Evolutionary conservation across 202 grass and related monocot species (phyloP).

Genomic region (Miscanthus sacchariflorus): DNA sequence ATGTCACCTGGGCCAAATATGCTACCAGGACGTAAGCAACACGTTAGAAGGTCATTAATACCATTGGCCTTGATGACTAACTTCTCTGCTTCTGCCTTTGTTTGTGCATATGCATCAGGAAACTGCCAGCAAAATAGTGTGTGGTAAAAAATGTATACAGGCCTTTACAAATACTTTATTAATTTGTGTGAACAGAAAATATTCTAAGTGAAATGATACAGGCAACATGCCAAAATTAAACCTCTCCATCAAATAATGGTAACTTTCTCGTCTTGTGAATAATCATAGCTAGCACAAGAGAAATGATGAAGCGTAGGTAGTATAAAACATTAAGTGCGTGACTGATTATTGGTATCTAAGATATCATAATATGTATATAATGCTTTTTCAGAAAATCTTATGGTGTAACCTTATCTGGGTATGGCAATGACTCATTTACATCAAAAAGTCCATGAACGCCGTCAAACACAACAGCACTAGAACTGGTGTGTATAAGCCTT

Average conservation of each 20-base stretch:
- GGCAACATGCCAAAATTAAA: not conserved
- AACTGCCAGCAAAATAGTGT: slow-evolving; percentile 44
- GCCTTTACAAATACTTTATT: not conserved
- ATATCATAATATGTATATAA: not conserved
- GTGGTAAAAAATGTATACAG: not conserved
- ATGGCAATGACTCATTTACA: slow-evolving; percentile 61
- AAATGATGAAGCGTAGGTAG: too few species aligned
- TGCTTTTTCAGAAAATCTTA: not conserved
- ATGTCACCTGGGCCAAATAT: too few species aligned
- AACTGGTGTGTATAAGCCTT: slow-evolving; percentile 79
- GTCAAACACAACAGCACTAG: slow-evolving; percentile 67
- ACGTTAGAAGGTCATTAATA: slow-evolving; percentile 28
- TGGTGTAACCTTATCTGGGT: slow-evolving; percentile 64
- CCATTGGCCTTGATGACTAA: slow-evolving; percentile 60
- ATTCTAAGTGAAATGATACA: not conserved
- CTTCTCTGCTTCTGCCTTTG: slow-evolving; percentile 86
- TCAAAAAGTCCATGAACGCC: slow-evolving; percentile 67
- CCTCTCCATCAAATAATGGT: not conserved
- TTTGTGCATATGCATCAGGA: slow-evolving; percentile 71
- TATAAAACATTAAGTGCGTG: not conserved
- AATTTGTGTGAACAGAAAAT: not conserved
- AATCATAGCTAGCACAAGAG: not conserved
- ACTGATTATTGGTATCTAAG: not conserved
- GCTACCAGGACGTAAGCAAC: too few species aligned
- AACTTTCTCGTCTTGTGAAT: not conserved